Evolutionary conservation across 352 stramenopile species (phyloP).

Genomic region (Globisporangium carolinianum): DNA sequence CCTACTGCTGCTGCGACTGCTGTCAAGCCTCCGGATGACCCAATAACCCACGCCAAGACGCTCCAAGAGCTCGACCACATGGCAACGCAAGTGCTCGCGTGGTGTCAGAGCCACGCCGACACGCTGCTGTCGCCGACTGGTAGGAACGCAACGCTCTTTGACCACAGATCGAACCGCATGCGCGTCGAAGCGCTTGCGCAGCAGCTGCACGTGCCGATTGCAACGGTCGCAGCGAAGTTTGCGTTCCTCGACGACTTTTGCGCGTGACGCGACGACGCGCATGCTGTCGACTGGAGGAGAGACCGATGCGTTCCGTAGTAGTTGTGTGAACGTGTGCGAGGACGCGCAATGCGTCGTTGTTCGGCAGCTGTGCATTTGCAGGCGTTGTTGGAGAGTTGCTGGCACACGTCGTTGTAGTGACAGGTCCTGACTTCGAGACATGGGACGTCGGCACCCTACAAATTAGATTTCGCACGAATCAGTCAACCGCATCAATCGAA

Average conservation of each 20-base stretch:
- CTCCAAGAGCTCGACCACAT: conserved; percentile 40
- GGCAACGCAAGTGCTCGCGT: conserved; percentile 39
- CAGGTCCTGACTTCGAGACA: no score
- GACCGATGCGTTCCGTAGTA: no score
- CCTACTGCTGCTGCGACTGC: neutral
- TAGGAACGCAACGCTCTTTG: conserved; percentile 10
- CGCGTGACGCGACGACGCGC: neutral
- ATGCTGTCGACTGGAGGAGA: neutral
- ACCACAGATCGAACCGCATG: conserved; percentile 15
- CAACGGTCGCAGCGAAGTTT: conserved; percentile 48
- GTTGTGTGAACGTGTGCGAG: neutral
- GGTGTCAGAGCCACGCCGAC: conserved; percentile 44
- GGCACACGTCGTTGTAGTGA: no score
- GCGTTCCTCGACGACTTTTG: conserved; percentile 41
- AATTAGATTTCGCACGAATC: no score
- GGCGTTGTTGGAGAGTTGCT: no score
- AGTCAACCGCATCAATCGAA: no score
- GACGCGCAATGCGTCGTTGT: no score
- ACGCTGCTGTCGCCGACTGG: conserved; percentile 22
- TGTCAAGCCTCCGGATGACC: no score
- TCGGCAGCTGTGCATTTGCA: no score
- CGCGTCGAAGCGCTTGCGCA: conserved; percentile 36
- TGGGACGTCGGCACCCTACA: no score
- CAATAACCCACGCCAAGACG: conserved; percentile 2
- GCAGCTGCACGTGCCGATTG: conserved; percentile 44